phyloP scores from a whole-genome alignment of 2,329 filamentous ascomycete genomes.

The Coleophoma eucalyptorum region DNA sequence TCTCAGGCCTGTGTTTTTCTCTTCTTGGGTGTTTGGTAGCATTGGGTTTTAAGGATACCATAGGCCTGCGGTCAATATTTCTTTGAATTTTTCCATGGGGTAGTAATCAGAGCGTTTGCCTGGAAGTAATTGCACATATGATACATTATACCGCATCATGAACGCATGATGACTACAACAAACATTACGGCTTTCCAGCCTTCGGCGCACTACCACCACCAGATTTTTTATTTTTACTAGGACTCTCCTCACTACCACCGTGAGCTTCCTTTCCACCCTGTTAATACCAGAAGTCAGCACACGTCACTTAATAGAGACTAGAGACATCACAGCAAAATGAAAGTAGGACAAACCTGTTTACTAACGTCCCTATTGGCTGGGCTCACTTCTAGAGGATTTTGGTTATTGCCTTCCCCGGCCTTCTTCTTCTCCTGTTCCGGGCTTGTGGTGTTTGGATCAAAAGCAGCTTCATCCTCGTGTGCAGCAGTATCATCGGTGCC shows the following conservation, averaged over 20 bases:
- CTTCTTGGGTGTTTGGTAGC: background rate
- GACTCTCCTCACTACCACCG: slow-evolving; percentile 33
- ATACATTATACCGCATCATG: background rate
- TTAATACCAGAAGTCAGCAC: no score
- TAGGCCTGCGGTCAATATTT: no score
- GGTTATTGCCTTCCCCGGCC: slow-evolving; percentile 31
- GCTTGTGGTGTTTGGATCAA: slow-evolving; percentile 62
- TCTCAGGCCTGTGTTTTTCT: background rate
- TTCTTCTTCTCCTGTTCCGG: slow-evolving; percentile 56
- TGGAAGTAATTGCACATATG: background rate
- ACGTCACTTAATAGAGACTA: no score
- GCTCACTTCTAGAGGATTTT: slow-evolving; percentile 54
- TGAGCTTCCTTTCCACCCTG: slow-evolving; percentile 33
- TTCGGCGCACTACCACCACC: slow-evolving; percentile 32
- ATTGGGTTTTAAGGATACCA: background rate
- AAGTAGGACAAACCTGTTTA: slow-evolving; percentile 25
- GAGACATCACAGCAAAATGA: no score
- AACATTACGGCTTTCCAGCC: slow-evolving; percentile 17
- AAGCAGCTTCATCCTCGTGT: slow-evolving; percentile 57
- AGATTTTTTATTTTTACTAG: slow-evolving; percentile 31
- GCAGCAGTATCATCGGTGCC: slow-evolving; percentile 58
- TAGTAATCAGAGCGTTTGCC: background rate
- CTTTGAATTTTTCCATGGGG: no score
- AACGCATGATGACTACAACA: no score
- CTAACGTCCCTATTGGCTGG: slow-evolving; percentile 58